Base-by-base conservation (phyloP, 768 basidiomycete genomes). In the Rubroboletus satanas region DNA sequence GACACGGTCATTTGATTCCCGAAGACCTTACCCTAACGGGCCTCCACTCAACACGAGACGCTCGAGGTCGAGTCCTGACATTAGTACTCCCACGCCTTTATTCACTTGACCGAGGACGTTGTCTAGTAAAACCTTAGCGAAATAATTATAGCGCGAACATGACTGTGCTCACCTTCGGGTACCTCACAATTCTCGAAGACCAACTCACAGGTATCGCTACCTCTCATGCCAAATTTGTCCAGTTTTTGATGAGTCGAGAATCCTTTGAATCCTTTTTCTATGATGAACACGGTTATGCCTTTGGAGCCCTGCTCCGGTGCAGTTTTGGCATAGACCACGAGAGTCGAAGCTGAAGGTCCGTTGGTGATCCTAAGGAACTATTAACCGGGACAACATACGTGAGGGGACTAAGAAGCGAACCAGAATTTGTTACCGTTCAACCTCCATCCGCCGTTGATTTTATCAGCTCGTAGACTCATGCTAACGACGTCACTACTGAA, bases 211-310 rank as follows among this genome's bases (percentile, higher is more conserved):
- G 95, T 98, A 62, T 97, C 93, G 56, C 90, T 92, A 37, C 95
- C 95, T 62, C 95, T 77, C 95, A 98, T 98, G 1, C 95, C 95
- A 65, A 97, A 85, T 70, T 98, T 98, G 71, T 98, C 95, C 21
- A 98, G 77, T 63, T 95, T 93, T 55, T 88, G 90, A 61, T 88
- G 87, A 0, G 91, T 89, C 7, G 91, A 92, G 71, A 95, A 95
- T 1, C 93, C 95, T 41, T 79, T 71, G 68, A 88, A 93, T 7
- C 74, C 84, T 43, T 82, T 87, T 73, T 96, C 93, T 57, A 98
- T 77, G 59, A 97, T 84, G 71, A 97, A 97, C 0, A 94, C 83
- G 0, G 94, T 96, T 59, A 97, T 93, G 21, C 94, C 93, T 66
- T 88, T 94, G 17, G 90, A 88, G 15, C 83, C 86, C 60, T 82